Percentiles rank a stretch among this genome's conserved stretches.
Conservation (phyloP, 805 yeast species). For the Spathaspora arborariae region DNA sequence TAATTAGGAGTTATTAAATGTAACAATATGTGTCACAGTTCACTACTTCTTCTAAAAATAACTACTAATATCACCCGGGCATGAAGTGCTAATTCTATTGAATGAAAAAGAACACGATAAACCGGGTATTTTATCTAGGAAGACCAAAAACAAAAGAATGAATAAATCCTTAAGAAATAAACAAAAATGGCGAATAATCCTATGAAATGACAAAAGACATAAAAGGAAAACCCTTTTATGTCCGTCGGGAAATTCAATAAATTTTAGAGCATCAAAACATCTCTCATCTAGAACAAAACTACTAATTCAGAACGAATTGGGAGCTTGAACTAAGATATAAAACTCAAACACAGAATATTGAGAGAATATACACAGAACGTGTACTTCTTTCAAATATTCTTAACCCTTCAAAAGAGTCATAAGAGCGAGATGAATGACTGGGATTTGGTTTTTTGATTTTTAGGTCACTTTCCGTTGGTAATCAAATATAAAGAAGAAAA, state of each 20-base stretch:
- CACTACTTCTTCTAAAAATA: too few species aligned
- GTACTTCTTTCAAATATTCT: conserved; percentile 7
- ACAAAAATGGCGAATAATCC: conserved; percentile 13
- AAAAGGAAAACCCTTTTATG: conserved; percentile 17
- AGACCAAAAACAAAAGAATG: conserved; percentile 24
- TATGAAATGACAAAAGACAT: conserved; percentile 10
- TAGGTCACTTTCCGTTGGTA: conserved; percentile 24
- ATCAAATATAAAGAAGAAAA: conserved; percentile 20
- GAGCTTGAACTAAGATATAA: neutral
- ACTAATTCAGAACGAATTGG: conserved; percentile 17
- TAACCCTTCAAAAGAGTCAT: conserved; percentile 1
- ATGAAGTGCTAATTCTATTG: conserved; percentile 44
- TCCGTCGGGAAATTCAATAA: conserved; percentile 9
- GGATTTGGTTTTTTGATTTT: conserved; percentile 16
- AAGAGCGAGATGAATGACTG: conserved; percentile 11
- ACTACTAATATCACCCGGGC: conserved; percentile 43
- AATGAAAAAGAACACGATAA: conserved; percentile 41
- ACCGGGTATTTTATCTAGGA: conserved; percentile 43
- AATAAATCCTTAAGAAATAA: conserved; percentile 9
- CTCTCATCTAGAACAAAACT: conserved; percentile 3
- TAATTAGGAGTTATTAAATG: too few species aligned
- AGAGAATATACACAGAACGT: conserved; percentile 1
- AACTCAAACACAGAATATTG: conserved; percentile 2
- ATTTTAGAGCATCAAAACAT: conserved; percentile 10
- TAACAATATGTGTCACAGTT: too few species aligned